Percentiles rank a stretch among this genome's conserved stretches.
Evolutionary conservation across 2,329 filamentous ascomycete genomes (phyloP).

Genomic region (Lachnellula subtilissima): DNA sequence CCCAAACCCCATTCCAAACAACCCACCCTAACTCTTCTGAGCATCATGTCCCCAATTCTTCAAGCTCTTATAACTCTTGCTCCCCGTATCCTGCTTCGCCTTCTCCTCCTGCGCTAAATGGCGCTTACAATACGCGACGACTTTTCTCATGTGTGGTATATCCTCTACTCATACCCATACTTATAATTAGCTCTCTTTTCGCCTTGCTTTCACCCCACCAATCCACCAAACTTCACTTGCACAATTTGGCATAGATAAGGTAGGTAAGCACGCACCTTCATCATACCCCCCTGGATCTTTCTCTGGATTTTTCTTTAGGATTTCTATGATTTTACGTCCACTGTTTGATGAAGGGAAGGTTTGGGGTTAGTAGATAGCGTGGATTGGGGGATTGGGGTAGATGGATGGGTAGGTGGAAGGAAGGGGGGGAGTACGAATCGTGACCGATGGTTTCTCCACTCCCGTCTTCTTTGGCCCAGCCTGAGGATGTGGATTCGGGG

Average conservation of each 20-base stretch:
- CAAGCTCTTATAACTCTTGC: constrained; percentile 52
- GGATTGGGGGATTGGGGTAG: too few species aligned
- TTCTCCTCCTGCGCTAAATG: constrained; percentile 61
- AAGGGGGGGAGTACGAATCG: constrained; percentile 38
- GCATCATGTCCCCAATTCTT: constrained; percentile 60
- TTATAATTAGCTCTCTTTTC: neutral
- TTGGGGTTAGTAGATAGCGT: too few species aligned
- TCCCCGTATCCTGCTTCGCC: constrained; percentile 43
- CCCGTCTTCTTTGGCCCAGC: constrained; percentile 54
- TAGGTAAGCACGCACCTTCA: constrained; percentile 34
- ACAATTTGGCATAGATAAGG: neutral
- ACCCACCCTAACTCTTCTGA: constrained; percentile 35
- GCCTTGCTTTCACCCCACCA: neutral
- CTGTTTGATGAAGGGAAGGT: constrained; percentile 32
- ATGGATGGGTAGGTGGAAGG: neutral
- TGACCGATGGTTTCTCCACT: constrained; percentile 60
- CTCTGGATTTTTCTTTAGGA: constrained; percentile 56
- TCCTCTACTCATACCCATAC: constrained; percentile 32
- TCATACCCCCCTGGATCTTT: constrained; percentile 54
- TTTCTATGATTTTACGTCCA: constrained; percentile 58
- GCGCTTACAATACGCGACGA: constrained; percentile 61
- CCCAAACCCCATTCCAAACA: neutral
- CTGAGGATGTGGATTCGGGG: constrained; percentile 52
- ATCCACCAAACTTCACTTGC: too few species aligned
- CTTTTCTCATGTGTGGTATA: constrained; percentile 56